Base-by-base conservation (phyloP, 441 rosid species). In the Erodium moschatum region DNA sequence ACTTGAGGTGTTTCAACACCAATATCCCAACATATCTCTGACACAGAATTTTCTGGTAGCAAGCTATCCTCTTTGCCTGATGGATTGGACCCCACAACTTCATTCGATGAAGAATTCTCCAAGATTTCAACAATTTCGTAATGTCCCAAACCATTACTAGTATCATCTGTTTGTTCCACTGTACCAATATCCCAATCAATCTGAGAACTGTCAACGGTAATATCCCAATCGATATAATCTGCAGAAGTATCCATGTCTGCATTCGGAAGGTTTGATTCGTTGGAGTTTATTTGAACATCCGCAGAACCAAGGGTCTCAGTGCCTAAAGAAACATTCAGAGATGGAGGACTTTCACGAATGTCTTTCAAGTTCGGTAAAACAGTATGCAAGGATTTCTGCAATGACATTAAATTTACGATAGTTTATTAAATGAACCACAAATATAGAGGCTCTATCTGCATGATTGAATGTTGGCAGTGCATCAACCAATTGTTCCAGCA, bases 141-240 rank as follows among this genome's bases (percentile, higher is more conserved):
- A 35, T 96, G 90, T 67, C 96, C 97, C 76, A 94, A 78, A 73
- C 91, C 99, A 77, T 91, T 85, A 66, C 91, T 86, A 72, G 72
- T 44, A 71, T 86, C 87, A 67, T 87, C 92, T 66, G 85, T 81
- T 81, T 88, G 97, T 81, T 88, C 99, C 72, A 82, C 77, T 73
- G 84, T 78, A 68, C 91, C 89, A 76, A 91, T 87, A 80, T 91
- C 99, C 99, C 99, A 89, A 82, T 91, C 94, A 79, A 94, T 94
- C 73, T 87, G 88, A 69, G 87, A 72, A 56, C 78, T 79, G 71
- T 88, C 97, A 72, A 89, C 92, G 20, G 96, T 82, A 68, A 94
- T 89, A 78, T 91, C 97, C 99, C 99, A 91, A 77, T 91, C 97
- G 75, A 91, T 86, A 78, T 71, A 75, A 74, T 85, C 88, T 31